phyloP scores from a whole-genome alignment of 2,329 filamentous ascomycete species.

The Didymella lethalis region DNA sequence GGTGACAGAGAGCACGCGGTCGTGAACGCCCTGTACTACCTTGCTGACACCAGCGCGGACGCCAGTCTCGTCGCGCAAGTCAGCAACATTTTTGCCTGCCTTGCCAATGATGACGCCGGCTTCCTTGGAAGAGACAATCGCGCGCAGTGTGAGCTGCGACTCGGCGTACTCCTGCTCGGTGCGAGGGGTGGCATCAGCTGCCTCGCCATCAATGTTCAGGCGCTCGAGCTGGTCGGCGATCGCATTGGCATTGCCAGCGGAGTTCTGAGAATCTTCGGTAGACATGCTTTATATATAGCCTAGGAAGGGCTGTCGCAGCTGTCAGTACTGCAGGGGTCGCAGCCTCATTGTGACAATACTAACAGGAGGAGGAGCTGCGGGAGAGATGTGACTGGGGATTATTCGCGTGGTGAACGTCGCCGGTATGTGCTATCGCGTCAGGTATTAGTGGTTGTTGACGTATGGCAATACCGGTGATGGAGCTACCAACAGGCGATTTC shows the following conservation, averaged over 20 bases:
- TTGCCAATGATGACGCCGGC: slow-evolving; percentile 99
- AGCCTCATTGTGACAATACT: slow-evolving; percentile 12
- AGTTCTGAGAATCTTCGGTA: slow-evolving; percentile 50
- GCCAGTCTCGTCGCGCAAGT: slow-evolving; percentile 94
- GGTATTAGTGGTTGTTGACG: slow-evolving; percentile 35
- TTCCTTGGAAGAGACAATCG: slow-evolving; percentile 98
- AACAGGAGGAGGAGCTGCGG: slow-evolving; percentile 21
- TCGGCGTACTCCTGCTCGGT: slow-evolving; percentile 97
- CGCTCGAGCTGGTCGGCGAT: slow-evolving; percentile 54
- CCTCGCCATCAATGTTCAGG: slow-evolving; percentile 55
- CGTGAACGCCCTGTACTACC: slow-evolving; percentile 95
- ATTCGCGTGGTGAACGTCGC: slow-evolving; percentile 8
- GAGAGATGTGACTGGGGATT: slow-evolving; percentile 13
- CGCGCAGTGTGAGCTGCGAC: slow-evolving; percentile 90
- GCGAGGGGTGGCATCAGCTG: slow-evolving; percentile 81
- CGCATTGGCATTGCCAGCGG: slow-evolving; percentile 46
- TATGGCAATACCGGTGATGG: slow-evolving; percentile 24
- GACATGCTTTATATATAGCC: slow-evolving; percentile 53
- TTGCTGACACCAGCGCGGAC: slow-evolving; percentile 99
- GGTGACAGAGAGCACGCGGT: slow-evolving; percentile 94
- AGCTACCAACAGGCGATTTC: slow-evolving; percentile 42
- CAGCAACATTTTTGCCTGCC: slow-evolving; percentile 96
- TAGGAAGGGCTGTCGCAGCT: slow-evolving; percentile 33
- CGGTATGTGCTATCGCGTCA: slow-evolving; percentile 28
- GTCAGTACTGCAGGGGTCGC: slow-evolving; percentile 41